Evolutionary conservation across 2,329 filamentous ascomycete species (phyloP), one percentile per base, ranked within the genome.

Genomic region (Fusarium sp.): DNA sequence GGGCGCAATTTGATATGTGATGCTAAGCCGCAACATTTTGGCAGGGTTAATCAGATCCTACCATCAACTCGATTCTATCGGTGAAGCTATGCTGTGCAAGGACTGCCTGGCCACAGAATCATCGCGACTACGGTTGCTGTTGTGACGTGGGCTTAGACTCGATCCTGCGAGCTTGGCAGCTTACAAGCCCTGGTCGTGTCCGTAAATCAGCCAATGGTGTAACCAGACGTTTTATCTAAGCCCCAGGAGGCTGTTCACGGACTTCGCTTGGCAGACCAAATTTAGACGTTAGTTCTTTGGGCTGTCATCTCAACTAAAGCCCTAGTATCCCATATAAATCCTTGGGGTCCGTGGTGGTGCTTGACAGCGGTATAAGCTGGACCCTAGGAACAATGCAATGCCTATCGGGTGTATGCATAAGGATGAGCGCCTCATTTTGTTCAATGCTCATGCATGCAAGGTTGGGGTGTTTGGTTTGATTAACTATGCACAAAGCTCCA

Each of bases 181-280:
- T 31, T 42, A 28, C 24, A 8, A 26, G 24, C 36, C 35, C 10
- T 7, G 13, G 7, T 31, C 5, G 6, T 22, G 8, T 15, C 4
- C 10, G 11, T 13, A 24, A 6, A 13, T 15, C 19, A 25, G n/a
- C 22, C 13, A 43, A 51, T 32, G 4, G 12, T n/a, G 26, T 11
- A 5, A 1, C 3, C 1, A 12, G 7, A 3, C 10, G 1, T 0
- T 1, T 1, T 19, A 10, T 11, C 11, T 19, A 10, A 26, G 46
- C 26, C 38, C 15, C 45, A 34, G 11, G 15, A 6, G 6, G 2
- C 38, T 26, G 1, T 5, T 6, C 4, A 10, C 6, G 1, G 6
- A 19, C 19, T 19, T 15, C 25, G 13, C 22, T 22, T 2, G 5
- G 2, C 12, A 13, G 1, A 7, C 25, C 19, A 31, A 12, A n/a